These are phyloP conservation scores for Dipodascus albidus DNA, from an alignment of 805 yeast species.

Conservation along the genomic window DNA sequence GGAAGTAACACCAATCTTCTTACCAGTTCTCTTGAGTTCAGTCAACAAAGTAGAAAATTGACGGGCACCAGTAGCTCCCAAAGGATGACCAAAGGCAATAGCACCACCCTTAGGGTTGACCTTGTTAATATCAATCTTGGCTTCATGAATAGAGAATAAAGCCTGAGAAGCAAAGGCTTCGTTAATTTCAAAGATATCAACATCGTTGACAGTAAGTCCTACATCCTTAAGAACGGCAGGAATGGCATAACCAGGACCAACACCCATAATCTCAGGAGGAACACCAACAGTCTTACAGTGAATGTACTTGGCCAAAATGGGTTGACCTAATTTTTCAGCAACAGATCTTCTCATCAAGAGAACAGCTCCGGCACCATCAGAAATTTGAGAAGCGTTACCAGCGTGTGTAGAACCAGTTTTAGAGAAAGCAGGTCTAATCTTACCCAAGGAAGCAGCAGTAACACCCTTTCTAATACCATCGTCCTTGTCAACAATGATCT, in stretches of 20 bases:
- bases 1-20: constrained; percentile 75
- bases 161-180: constrained; percentile 98
- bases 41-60: constrained; percentile 82
- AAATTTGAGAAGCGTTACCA: constrained; percentile 92
- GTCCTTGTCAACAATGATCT: constrained; percentile 47
- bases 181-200: constrained; percentile 75
- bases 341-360: constrained; percentile 73
- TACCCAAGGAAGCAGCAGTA: constrained; percentile 62
- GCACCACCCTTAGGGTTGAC: constrained; percentile 96
- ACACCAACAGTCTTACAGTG: constrained; percentile 80
- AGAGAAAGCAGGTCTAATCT: constrained; percentile 78
- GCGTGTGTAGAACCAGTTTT: constrained; percentile 83
- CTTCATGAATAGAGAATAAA: constrained; percentile 54
- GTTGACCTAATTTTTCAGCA: constrained; percentile 63
- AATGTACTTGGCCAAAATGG: constrained; percentile 69
- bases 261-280: constrained; percentile 96
- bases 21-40: constrained; percentile 58
- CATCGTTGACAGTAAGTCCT: constrained; percentile 50
- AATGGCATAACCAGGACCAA: constrained; percentile 94
- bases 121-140: constrained; percentile 54
- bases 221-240: constrained; percentile 63
- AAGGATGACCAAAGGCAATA: constrained; percentile 90
- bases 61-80: constrained; percentile 86
- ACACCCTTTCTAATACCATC: constrained; percentile 89
- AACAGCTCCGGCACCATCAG: constrained; percentile 93